Percentiles rank a stretch among this genome's conserved stretches.
These are phyloP conservation scores for Amylostereum areolatum DNA, from an alignment of 1,284 basidiomycete species.

Conservation along the genomic window DNA sequence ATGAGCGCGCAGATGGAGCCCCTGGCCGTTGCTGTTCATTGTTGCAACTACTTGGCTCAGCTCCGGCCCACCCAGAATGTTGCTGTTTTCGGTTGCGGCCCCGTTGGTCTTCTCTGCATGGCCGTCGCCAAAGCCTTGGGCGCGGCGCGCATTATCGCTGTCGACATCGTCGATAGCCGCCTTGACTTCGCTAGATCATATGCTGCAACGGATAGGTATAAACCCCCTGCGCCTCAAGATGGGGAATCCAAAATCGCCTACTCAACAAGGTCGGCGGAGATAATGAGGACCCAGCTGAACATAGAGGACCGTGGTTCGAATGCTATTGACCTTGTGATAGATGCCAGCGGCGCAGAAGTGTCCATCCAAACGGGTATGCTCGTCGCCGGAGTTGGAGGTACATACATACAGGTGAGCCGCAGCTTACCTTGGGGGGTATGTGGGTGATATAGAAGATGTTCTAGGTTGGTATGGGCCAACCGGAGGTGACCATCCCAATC, in stretches of 20 bases:
- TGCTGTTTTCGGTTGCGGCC: constrained; percentile 85
- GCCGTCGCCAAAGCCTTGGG: constrained; percentile 89
- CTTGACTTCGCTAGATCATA: constrained; percentile 86
- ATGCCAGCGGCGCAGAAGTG: constrained; percentile 86
- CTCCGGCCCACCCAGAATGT: constrained; percentile 72
- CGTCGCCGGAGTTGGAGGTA: constrained; percentile 70
- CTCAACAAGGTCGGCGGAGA: constrained; percentile 59
- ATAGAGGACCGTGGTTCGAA: constrained; percentile 55
- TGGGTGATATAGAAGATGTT: background rate
- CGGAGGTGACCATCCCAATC: constrained; percentile 59
- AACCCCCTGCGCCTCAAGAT: constrained; percentile 56
- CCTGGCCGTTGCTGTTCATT: constrained; percentile 87
- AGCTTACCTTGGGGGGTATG: no score
- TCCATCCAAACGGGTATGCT: constrained; percentile 82
- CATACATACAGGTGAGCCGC: constrained; percentile 53
- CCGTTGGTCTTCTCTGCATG: constrained; percentile 89
- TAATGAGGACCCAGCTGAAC: constrained; percentile 51
- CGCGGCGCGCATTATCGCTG: constrained; percentile 72
- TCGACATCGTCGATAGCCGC: constrained; percentile 81
- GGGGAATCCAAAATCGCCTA: constrained; percentile 68
- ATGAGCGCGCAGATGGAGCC: constrained; percentile 74
- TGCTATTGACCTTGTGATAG: constrained; percentile 69
- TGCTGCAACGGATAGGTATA: constrained; percentile 81
- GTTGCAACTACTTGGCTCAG: constrained; percentile 73
- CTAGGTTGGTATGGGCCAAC: constrained; percentile 72